Conservation (phyloP, 2,329 filamentous ascomycete genomes). For the Blastomyces gilchristii region DNA sequence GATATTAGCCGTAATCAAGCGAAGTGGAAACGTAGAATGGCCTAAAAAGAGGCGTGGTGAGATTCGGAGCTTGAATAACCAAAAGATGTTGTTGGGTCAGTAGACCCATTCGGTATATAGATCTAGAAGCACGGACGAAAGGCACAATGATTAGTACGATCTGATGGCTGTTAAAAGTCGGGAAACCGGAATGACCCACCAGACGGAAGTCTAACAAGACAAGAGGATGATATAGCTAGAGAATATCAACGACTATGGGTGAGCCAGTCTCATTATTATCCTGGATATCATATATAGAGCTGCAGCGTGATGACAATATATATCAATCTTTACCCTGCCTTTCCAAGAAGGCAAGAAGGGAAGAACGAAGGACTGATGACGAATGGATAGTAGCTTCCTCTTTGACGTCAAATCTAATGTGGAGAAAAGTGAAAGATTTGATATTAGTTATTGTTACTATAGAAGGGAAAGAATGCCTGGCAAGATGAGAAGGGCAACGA, state of each 20-base stretch:
- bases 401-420: not conserved
- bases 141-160: not conserved
- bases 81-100: constrained; percentile 4
- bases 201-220: not conserved
- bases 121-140: not conserved
- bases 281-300: not conserved
- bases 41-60: constrained; percentile 1
- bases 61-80: not conserved
- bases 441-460: not conserved
- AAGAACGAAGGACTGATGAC: not conserved
- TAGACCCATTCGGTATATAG: constrained; percentile 5
- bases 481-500: not conserved
- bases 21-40: constrained; percentile 5
- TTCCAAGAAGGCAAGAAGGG: not conserved
- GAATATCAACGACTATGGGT: not conserved
- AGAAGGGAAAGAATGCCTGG: not conserved
- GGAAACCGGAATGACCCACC: not conserved
- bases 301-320: not conserved
- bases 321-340: not conserved
- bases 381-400: not conserved
- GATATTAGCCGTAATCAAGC: constrained; percentile 3
- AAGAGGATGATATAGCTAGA: not conserved
- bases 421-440: not conserved
- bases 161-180: not conserved
- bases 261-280: not conserved